Percentiles rank a stretch among this genome's conserved stretches.
Conservation (phyloP, 768 basidiomycete genomes). For the Russula vinacea region DNA sequence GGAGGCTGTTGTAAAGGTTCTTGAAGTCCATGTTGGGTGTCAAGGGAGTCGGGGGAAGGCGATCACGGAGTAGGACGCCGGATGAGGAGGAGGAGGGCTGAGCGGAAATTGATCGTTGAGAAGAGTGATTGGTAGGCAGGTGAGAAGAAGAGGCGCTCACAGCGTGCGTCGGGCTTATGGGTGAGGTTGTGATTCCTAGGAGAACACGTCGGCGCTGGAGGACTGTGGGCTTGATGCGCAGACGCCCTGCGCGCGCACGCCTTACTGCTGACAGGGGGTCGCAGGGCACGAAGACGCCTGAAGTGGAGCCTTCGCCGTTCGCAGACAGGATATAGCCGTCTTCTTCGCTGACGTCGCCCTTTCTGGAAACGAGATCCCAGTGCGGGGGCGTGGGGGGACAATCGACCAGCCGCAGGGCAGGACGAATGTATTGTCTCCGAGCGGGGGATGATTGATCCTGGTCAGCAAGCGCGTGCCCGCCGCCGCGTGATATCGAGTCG, state of each 20-base stretch:
- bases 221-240: constrained; percentile 13
- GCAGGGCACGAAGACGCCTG: constrained; percentile 16
- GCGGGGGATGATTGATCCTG: neutral
- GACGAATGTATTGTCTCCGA: constrained; percentile 14
- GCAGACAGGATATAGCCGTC: constrained; percentile 29
- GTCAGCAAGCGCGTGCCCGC: neutral
- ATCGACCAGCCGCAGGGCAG: constrained; percentile 9
- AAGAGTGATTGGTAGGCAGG: neutral
- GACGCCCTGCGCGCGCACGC: constrained; percentile 16
- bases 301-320: constrained; percentile 20
- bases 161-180: constrained; percentile 5
- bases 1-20: constrained; percentile 21
- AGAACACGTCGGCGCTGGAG: constrained; percentile 24
- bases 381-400: constrained; percentile 11
- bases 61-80: constrained; percentile 16
- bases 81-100: constrained; percentile 19
- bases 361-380: constrained; percentile 3
- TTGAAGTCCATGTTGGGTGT: constrained; percentile 25
- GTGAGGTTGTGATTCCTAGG: neutral
- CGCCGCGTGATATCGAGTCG: neutral
- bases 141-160: constrained; percentile 14
- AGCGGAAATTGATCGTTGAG: neutral
- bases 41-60: constrained; percentile 21
- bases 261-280: constrained; percentile 15
- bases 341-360: constrained; percentile 23